Evolutionary conservation across 495 filamentous ascomycete genomes (phyloP).

Genomic region (Podospora fimiseda): DNA sequence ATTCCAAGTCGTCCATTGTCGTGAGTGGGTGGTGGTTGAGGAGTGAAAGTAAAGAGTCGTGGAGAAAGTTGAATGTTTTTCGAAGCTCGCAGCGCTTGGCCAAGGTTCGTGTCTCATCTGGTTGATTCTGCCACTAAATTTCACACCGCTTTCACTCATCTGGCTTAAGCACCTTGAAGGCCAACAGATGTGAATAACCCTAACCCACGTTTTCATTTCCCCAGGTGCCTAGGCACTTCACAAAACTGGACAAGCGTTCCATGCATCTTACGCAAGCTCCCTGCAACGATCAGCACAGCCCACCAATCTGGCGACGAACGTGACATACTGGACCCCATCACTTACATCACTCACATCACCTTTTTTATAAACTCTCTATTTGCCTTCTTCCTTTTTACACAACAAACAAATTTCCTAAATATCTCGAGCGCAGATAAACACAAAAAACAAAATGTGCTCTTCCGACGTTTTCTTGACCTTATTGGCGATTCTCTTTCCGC

Average conservation of each 20-base stretch:
- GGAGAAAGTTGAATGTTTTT: background rate
- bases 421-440: background rate
- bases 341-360: slow-evolving; percentile 13
- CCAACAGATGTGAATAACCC: background rate
- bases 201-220: slow-evolving; percentile 3
- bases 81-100: background rate
- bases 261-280: slow-evolving; percentile 24
- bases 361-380: background rate
- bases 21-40: background rate
- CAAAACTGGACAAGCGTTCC: slow-evolving; percentile 2
- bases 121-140: background rate
- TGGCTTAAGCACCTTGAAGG: background rate
- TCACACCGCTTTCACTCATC: slow-evolving; percentile 7
- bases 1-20: slow-evolving; percentile 82
- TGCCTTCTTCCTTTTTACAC: background rate
- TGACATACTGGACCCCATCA: slow-evolving; percentile 7
- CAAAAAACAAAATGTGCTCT: slow-evolving; percentile 47
- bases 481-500: slow-evolving; percentile 88
- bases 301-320: slow-evolving; percentile 1
- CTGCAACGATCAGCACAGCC: slow-evolving; percentile 7
- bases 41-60: background rate
- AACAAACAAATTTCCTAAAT: background rate
- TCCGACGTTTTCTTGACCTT: slow-evolving; percentile 81
- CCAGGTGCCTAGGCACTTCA: background rate
- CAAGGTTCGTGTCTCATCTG: background rate